phyloP scores from a whole-genome alignment of 306 rosid genomes.

The Prosopis cineraria region DNA sequence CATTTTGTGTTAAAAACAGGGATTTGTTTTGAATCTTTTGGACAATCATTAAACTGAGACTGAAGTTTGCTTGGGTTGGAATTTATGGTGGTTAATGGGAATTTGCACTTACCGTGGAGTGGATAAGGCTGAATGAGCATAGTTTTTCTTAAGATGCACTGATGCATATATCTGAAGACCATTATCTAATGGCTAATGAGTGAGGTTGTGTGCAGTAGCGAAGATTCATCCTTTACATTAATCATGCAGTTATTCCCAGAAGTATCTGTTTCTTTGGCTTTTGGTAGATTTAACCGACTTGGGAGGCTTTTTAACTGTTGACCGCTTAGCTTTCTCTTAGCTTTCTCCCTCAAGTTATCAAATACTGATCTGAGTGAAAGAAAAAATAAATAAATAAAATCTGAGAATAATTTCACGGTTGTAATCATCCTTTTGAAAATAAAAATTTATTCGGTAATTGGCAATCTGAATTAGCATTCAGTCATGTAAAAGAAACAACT shows the following conservation, averaged over 20 bases:
- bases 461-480: not conserved
- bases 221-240: no score
- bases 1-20: not conserved
- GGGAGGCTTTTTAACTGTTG: not conserved
- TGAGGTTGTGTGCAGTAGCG: no score
- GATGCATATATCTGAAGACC: no score
- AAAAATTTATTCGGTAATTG: not conserved
- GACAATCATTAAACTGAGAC: not conserved
- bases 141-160: not conserved
- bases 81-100: not conserved
- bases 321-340: not conserved
- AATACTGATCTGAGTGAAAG: not conserved
- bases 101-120: not conserved
- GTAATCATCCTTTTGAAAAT: not conserved
- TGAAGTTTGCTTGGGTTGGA: not conserved
- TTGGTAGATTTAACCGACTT: not conserved
- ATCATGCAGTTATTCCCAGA: not conserved
- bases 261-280: slow-evolving; percentile 1
- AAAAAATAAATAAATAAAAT: not conserved
- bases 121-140: not conserved
- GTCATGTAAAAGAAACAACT: not conserved
- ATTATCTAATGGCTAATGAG: no score
- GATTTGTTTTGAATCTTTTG: not conserved
- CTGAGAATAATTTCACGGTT: not conserved
- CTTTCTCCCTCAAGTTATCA: not conserved